Conservation (phyloP, 164 flowering plant species). For the Nymphaea colorata region DNA sequence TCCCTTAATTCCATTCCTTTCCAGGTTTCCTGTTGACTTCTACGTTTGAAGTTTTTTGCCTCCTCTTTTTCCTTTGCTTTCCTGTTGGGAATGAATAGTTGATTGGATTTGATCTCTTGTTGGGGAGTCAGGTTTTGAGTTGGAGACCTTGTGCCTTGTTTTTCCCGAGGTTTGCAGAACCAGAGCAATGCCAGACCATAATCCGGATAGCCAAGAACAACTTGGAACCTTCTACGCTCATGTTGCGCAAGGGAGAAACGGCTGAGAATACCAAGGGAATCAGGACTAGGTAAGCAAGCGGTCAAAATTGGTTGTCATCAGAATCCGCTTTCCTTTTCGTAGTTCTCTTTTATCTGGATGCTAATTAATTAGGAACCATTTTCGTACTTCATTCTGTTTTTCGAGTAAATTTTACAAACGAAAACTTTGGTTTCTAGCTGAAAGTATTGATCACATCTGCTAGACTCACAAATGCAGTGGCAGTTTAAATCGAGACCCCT, state of each 20-base stretch:
- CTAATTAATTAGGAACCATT: too few relatives aligned
- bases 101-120: not conserved
- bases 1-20: slow-evolving; percentile 43
- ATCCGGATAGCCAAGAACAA: slow-evolving; percentile 42
- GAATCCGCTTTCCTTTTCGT: too few relatives aligned
- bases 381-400: too few relatives aligned
- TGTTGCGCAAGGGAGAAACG: slow-evolving; percentile 72
- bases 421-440: too few relatives aligned
- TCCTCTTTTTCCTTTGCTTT: too few relatives aligned
- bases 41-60: not conserved
- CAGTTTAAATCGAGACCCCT: too few relatives aligned
- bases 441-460: too few relatives aligned
- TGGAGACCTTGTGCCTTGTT: slow-evolving; percentile 87
- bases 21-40: slow-evolving; percentile 34
- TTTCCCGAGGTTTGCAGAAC: slow-evolving; percentile 72
- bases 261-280: slow-evolving; percentile 50
- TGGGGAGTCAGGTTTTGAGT: slow-evolving; percentile 49
- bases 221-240: slow-evolving; percentile 68
- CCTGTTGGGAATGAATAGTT: too few relatives aligned
- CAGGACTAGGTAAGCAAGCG: slow-evolving; percentile 67
- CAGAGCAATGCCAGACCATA: slow-evolving; percentile 60
- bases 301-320: too few relatives aligned
- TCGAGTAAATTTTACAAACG: too few relatives aligned
- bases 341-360: too few relatives aligned
- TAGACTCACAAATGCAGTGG: too few relatives aligned